Evolutionary conservation across 345 rosid genomes (phyloP).

Genomic region (Iberis pinnata): DNA sequence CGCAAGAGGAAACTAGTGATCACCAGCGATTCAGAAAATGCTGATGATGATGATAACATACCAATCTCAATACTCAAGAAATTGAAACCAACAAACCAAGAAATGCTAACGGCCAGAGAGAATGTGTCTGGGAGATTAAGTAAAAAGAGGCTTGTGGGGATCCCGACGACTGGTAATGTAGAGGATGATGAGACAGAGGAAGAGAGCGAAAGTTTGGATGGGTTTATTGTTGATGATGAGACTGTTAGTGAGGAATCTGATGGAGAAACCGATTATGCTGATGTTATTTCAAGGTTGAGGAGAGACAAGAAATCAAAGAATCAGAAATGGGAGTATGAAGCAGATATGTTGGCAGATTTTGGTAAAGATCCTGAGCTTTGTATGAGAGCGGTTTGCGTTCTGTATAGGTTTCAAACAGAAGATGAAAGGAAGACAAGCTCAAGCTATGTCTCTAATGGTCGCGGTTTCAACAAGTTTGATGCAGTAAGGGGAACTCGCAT

Average conservation of each 20-base stretch:
- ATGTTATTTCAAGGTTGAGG: conserved; percentile 37
- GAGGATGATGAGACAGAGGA: conserved; percentile 40
- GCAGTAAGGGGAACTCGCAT: conserved; percentile 54
- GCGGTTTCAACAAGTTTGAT: conserved; percentile 66
- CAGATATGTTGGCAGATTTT: conserved; percentile 64
- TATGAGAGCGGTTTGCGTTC: conserved; percentile 78
- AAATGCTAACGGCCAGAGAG: background rate
- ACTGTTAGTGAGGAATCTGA: conserved; percentile 31
- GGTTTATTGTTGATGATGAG: conserved; percentile 45
- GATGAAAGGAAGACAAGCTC: conserved; percentile 36
- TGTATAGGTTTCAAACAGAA: conserved; percentile 54
- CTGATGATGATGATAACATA: conserved; percentile 41
- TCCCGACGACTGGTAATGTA: conserved; percentile 30
- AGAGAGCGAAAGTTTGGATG: conserved; percentile 35
- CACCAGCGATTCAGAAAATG: conserved; percentile 53
- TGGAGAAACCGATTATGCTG: conserved; percentile 25
- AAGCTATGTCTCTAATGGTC: conserved; percentile 27
- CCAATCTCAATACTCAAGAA: conserved; percentile 43
- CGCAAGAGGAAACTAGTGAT: conserved; percentile 57
- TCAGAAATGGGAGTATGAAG: conserved; percentile 49
- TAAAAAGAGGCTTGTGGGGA: conserved; percentile 24
- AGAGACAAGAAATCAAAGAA: conserved; percentile 41
- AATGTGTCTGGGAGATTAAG: conserved; percentile 24
- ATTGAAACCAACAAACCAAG: conserved; percentile 24
- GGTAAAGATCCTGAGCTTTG: conserved; percentile 62